These are phyloP conservation scores for Phytopythium montanum DNA, from an alignment of 352 stramenopile species.

Conservation along the genomic window DNA sequence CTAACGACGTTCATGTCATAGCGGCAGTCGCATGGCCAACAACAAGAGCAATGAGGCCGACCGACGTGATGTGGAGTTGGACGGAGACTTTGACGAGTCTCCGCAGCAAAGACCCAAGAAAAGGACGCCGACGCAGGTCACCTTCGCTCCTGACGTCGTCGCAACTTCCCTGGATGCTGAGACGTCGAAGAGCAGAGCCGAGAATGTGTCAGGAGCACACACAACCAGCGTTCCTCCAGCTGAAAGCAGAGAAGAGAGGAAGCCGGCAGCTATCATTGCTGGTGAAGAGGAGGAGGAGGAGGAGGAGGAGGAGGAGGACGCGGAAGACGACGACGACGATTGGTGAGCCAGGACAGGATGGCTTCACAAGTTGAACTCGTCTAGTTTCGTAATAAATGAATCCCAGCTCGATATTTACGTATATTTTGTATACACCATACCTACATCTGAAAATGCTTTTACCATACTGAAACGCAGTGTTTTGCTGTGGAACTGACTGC, in stretches of 20 bases:
- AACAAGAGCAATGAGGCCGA: background rate
- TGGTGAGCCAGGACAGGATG: background rate
- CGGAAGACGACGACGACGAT: background rate
- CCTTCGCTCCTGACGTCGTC: conserved; percentile 16
- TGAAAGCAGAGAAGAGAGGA: background rate
- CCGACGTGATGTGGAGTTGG: background rate
- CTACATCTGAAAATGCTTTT: too few species aligned
- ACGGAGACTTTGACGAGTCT: background rate
- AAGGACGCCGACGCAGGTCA: conserved; percentile 8
- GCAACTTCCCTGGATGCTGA: background rate
- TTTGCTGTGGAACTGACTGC: too few species aligned
- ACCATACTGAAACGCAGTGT: too few species aligned
- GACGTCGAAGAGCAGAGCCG: background rate
- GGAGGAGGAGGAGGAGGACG: background rate
- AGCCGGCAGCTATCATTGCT: background rate
- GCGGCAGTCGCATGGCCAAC: background rate
- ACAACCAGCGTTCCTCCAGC: background rate
- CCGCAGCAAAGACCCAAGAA: conserved; percentile 12
- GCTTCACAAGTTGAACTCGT: background rate
- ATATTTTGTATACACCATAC: background rate
- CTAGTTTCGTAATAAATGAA: background rate
- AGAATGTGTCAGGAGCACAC: background rate
- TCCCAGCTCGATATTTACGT: background rate
- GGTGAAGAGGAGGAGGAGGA: background rate
- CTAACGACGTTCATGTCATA: background rate